A percentile compares a stretch with the other conserved stretches of the same genome.
phyloP scores from a whole-genome alignment of 2,329 filamentous ascomycete species.

The Phaeophleospora eucalypticola region DNA sequence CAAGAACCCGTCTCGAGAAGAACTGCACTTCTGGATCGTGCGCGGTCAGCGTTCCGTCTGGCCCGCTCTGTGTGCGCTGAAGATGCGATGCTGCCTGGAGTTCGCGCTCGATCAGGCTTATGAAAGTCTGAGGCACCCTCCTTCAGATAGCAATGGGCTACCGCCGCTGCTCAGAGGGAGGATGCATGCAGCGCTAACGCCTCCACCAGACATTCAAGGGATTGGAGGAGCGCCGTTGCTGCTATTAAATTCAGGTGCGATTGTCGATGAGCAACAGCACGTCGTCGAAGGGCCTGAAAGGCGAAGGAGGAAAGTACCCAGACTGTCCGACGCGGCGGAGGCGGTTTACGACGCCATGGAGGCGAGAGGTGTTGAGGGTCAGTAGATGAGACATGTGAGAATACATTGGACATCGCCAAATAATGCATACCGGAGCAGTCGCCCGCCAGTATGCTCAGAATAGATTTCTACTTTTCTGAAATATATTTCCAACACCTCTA shows the following conservation, averaged over 20 bases:
- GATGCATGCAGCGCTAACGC: constrained; percentile 5
- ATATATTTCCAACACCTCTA: no score
- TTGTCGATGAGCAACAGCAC: neutral
- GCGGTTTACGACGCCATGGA: no score
- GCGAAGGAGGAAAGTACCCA: neutral
- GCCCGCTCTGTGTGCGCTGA: constrained; percentile 79
- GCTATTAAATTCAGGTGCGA: constrained; percentile 1
- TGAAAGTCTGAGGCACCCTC: constrained; percentile 59
- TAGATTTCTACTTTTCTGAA: no score
- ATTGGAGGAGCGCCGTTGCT: neutral
- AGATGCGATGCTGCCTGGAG: constrained; percentile 78
- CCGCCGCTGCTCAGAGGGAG: neutral
- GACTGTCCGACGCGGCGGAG: neutral
- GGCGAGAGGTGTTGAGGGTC: no score
- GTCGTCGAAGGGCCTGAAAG: neutral
- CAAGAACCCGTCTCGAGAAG: constrained; percentile 73
- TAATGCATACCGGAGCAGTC: no score
- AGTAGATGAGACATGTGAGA: no score
- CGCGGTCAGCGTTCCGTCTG: constrained; percentile 84
- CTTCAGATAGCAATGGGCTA: neutral
- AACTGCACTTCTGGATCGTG: constrained; percentile 78
- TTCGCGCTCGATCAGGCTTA: constrained; percentile 84
- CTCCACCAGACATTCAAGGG: neutral
- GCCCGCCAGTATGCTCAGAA: no score
- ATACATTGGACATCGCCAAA: no score